Conservation (phyloP, 768 basidiomycete genomes). For the Lactifluus echinatus region DNA sequence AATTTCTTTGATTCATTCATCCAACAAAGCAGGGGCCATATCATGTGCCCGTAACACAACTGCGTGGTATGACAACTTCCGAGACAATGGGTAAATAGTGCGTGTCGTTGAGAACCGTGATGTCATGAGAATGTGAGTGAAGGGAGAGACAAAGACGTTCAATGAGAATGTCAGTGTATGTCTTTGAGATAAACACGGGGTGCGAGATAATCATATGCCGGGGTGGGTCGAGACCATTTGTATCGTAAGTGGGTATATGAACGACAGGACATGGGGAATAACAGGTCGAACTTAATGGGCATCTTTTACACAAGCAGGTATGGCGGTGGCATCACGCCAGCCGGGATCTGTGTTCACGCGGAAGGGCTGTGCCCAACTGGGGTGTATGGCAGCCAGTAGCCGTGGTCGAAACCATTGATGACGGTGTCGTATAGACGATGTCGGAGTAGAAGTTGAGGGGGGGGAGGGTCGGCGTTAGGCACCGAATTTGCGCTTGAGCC, state of each 20-base stretch:
- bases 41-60: slow-evolving; percentile 4
- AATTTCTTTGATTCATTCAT: not conserved
- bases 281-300: not conserved
- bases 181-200: not conserved
- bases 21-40: not conserved
- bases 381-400: slow-evolving; percentile 10
- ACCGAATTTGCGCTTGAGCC: slow-evolving; percentile 25
- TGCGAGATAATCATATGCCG: slow-evolving; percentile 2
- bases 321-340: not conserved
- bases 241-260: not conserved
- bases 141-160: not conserved
- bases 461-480: not conserved
- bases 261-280: not conserved
- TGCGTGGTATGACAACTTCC: slow-evolving; percentile 1
- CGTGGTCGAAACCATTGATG: slow-evolving; percentile 16
- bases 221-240: not conserved
- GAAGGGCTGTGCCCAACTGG: not conserved
- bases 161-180: not conserved
- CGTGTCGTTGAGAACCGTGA: not conserved
- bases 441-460: not conserved
- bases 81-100: not conserved
- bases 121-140: slow-evolving; percentile 1
- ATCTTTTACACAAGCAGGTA: not conserved
- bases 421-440: slow-evolving; percentile 10
- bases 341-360: not conserved